Evolutionary conservation across 495 filamentous ascomycete genomes (phyloP).

Genomic region (Podospora pseudoanserina): DNA sequence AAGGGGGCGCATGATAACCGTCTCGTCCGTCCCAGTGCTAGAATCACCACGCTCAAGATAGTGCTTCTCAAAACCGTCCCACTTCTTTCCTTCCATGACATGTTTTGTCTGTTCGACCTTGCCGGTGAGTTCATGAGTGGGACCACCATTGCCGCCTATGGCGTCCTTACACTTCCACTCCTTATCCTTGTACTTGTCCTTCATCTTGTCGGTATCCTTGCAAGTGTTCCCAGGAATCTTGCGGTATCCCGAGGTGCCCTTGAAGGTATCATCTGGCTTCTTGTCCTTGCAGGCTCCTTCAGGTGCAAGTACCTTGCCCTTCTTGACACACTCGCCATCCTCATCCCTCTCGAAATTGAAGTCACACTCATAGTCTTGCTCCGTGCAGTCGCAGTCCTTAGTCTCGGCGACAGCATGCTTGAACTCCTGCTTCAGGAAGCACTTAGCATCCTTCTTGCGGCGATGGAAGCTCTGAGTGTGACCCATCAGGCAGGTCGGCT

Average conservation of each 20-base stretch:
- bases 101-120: constrained; percentile 55
- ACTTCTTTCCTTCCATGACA: constrained; percentile 48
- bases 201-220: constrained; percentile 49
- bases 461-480: constrained; percentile 79
- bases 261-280: constrained; percentile 62
- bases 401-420: constrained; percentile 63
- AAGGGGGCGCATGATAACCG: constrained; percentile 70
- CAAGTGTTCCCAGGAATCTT: constrained; percentile 90
- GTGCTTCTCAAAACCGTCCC: constrained; percentile 58
- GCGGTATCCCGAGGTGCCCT: constrained; percentile 82
- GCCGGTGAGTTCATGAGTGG: constrained; percentile 48
- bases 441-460: constrained; percentile 79
- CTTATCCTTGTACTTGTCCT: constrained; percentile 57
- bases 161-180: constrained; percentile 54
- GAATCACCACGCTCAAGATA: constrained; percentile 79
- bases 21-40: constrained; percentile 67
- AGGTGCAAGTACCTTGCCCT: constrained; percentile 50
- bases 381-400: constrained; percentile 72
- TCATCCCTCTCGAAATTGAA: constrained; percentile 73
- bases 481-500: constrained; percentile 90
- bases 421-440: constrained; percentile 84
- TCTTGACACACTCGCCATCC: constrained; percentile 54
- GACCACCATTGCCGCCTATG: constrained; percentile 27
- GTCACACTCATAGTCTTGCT: constrained; percentile 89
- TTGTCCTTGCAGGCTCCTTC: constrained; percentile 63